Evolutionary conservation across 2,329 filamentous ascomycete genomes (phyloP).

Genomic region (Sporothrix brunneoviolacea): DNA sequence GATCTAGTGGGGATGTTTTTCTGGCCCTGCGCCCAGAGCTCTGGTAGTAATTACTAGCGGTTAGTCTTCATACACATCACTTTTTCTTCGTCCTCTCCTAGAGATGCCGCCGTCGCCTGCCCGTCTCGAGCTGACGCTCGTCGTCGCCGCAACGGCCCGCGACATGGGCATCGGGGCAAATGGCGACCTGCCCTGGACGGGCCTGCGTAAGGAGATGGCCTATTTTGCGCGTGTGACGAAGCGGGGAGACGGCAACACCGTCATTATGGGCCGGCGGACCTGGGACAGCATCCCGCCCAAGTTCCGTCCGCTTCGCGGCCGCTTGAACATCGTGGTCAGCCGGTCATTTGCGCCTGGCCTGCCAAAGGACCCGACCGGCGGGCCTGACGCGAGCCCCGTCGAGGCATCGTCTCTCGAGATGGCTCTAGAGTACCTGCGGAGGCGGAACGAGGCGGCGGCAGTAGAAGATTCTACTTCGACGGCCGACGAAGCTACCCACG

Average conservation of each 20-base stretch:
- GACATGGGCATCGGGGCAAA: slow-evolving; percentile 79
- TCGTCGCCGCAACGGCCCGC: slow-evolving; percentile 77
- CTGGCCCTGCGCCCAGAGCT: too few species aligned
- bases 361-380: slow-evolving; percentile 10
- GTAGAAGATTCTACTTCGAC: too few species aligned
- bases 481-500: not conserved
- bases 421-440: slow-evolving; percentile 41
- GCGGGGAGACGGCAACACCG: slow-evolving; percentile 59
- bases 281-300: slow-evolving; percentile 81
- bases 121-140: slow-evolving; percentile 66
- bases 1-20: too few species aligned
- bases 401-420: slow-evolving; percentile 52
- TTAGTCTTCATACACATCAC: too few species aligned
- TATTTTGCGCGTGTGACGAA: slow-evolving; percentile 92
- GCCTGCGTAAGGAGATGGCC: slow-evolving; percentile 83
- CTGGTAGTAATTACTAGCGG: too few species aligned
- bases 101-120: slow-evolving; percentile 16
- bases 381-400: slow-evolving; percentile 37
- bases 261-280: slow-evolving; percentile 97
- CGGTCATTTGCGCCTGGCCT: slow-evolving; percentile 34
- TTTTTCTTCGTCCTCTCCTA: too few species aligned
- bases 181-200: slow-evolving; percentile 81
- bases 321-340: slow-evolving; percentile 78
- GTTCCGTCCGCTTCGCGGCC: slow-evolving; percentile 71
- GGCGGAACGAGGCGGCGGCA: too few species aligned